Evolutionary conservation across 495 filamentous ascomycete species (phyloP).

Genomic region (Annulohypoxylon moriforme): DNA sequence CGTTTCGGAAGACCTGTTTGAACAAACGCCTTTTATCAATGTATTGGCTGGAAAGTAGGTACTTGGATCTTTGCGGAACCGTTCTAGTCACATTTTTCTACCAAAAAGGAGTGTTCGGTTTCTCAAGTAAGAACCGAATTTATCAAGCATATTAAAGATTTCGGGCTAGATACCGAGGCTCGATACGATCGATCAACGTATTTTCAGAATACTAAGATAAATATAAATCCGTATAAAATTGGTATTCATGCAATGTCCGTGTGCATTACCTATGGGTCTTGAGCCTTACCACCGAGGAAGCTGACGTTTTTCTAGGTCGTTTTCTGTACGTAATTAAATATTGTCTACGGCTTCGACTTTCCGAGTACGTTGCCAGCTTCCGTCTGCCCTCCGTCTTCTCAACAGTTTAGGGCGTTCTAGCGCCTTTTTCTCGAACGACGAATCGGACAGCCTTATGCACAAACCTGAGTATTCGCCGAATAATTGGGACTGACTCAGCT

Average conservation of each 20-base stretch:
- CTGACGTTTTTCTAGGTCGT: conserved; percentile 12
- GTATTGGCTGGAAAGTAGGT: not conserved
- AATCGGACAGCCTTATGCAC: conserved; percentile 3
- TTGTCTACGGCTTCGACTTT: not conserved
- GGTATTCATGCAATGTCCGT: not conserved
- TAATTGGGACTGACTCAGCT: conserved; percentile 2
- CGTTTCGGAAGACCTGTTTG: conserved; percentile 24
- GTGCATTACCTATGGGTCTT: not conserved
- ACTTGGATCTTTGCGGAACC: not conserved
- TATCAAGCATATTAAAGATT: not conserved
- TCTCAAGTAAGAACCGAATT: not conserved
- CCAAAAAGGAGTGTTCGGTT: not conserved
- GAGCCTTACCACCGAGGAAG: not conserved
- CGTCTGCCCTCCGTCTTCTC: not conserved
- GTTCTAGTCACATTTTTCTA: not conserved
- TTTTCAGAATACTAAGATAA: not conserved
- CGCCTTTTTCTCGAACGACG: conserved; percentile 3
- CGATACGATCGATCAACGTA: not conserved
- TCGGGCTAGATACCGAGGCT: not conserved
- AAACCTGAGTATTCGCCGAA: not conserved
- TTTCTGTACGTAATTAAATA: conserved; percentile 33
- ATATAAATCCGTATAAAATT: conserved; percentile 1
- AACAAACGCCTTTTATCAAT: not conserved
- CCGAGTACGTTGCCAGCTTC: not conserved
- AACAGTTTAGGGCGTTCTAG: not conserved